Percentiles rank a stretch among this genome's conserved stretches.
These are phyloP conservation scores for Podaxis sp. DNA, from an alignment of 768 basidiomycete species.

Conservation along the genomic window DNA sequence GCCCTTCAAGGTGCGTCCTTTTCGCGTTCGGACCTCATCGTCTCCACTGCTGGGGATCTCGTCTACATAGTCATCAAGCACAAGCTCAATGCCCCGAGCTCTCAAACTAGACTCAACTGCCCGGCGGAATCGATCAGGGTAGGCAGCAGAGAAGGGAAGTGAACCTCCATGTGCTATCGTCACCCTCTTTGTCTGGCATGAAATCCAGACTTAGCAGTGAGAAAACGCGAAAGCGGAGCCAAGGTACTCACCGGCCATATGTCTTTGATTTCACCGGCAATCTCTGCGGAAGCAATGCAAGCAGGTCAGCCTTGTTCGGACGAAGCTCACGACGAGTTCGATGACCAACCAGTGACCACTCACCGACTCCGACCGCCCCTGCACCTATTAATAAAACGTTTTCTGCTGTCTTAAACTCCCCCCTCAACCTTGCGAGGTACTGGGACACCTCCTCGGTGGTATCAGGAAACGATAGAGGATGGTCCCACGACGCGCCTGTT, in stretches of 20 bases:
- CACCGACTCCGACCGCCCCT: background rate
- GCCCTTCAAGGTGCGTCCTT: background rate
- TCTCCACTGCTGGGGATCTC: background rate
- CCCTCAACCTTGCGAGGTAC: background rate
- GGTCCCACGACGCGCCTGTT: background rate
- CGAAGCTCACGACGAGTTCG: background rate
- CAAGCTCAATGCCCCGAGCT: slow-evolving; percentile 37
- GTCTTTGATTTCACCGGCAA: background rate
- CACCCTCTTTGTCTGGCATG: background rate
- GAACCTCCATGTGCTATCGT: background rate
- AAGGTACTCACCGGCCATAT: background rate
- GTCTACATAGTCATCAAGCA: slow-evolving; percentile 53
- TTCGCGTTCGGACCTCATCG: background rate
- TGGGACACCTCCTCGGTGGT: background rate
- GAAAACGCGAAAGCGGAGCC: background rate
- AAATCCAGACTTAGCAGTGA: background rate
- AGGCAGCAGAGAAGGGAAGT: background rate
- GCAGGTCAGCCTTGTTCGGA: background rate
- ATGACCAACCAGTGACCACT: background rate
- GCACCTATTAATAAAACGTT: background rate
- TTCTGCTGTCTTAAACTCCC: background rate
- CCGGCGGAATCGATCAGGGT: background rate
- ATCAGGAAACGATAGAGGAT: background rate
- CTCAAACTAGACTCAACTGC: background rate
- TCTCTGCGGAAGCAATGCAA: background rate